These are phyloP conservation scores for Ephemerocybe angulata DNA, from an alignment of 768 basidiomycete genomes.

Conservation along the genomic window DNA sequence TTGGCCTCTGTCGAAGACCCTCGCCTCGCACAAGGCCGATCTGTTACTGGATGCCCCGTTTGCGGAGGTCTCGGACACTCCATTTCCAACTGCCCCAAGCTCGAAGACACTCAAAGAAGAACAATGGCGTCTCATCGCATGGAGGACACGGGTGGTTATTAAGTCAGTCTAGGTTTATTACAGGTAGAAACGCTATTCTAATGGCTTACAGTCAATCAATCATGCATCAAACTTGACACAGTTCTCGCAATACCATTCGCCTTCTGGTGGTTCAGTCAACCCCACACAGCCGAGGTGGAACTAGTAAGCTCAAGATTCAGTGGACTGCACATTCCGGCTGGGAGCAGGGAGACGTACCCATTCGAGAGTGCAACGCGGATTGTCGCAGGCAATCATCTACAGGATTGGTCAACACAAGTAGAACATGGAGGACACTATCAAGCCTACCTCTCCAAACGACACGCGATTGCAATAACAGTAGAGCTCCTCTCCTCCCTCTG, in stretches of 20 bases:
- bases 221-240: conserved; percentile 35
- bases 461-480: conserved; percentile 84
- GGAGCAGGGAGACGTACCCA: conserved; percentile 59
- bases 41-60: conserved; percentile 86
- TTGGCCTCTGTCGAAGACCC: conserved; percentile 88
- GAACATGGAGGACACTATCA: conserved; percentile 8
- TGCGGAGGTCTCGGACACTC: conserved; percentile 97
- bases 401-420: conserved; percentile 5
- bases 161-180: background rate
- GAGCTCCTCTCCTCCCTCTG: conserved; percentile 18
- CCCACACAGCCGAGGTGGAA: conserved; percentile 72
- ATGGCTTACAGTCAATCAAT: background rate
- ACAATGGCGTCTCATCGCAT: conserved; percentile 86
- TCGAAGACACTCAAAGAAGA: conserved; percentile 88
- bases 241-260: conserved; percentile 71
- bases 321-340: background rate
- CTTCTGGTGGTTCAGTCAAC: conserved; percentile 53
- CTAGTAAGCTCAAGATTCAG: conserved; percentile 31
- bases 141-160: conserved; percentile 56
- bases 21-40: conserved; percentile 71
- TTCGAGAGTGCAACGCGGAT: conserved; percentile 64
- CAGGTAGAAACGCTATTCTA: background rate
- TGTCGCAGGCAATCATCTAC: conserved; percentile 85
- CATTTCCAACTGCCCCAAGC: conserved; percentile 93
- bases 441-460: conserved; percentile 76